Conservation (phyloP, 805 yeast genomes). For the Saturnispora serradocipensis region DNA sequence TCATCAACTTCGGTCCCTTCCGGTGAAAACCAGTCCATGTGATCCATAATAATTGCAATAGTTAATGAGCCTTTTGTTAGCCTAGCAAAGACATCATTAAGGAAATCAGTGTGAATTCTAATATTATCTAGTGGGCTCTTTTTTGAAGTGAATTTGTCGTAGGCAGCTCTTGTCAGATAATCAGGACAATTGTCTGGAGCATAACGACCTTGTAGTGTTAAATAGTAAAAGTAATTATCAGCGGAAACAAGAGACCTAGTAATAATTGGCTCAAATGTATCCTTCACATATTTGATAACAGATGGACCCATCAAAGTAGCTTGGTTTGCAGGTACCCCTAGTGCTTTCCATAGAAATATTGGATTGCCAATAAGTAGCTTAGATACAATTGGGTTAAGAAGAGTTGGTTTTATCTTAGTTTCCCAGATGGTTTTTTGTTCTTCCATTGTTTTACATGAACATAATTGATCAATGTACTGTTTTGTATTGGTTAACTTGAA, state of each 20-base stretch:
- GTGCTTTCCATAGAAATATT: slow-evolving; percentile 77
- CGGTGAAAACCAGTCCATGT: slow-evolving; percentile 86
- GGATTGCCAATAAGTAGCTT: slow-evolving; percentile 70
- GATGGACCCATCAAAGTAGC: slow-evolving; percentile 72
- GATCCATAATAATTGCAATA: slow-evolving; percentile 80
- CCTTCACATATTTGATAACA: slow-evolving; percentile 59
- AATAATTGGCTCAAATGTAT: slow-evolving; percentile 71
- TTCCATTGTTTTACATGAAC: slow-evolving; percentile 45
- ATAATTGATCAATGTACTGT: slow-evolving; percentile 43
- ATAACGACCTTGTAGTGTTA: slow-evolving; percentile 56
- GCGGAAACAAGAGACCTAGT: slow-evolving; percentile 50
- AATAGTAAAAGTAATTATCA: slow-evolving; percentile 74
- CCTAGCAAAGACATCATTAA: slow-evolving; percentile 66
- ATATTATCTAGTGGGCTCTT: slow-evolving; percentile 55
- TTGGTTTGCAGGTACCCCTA: slow-evolving; percentile 84
- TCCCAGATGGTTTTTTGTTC: slow-evolving; percentile 64
- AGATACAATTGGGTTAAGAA: slow-evolving; percentile 62
- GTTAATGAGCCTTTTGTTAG: slow-evolving; percentile 54
- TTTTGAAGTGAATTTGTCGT: slow-evolving; percentile 36
- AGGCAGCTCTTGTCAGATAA: slow-evolving; percentile 55
- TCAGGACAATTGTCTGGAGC: slow-evolving; percentile 62
- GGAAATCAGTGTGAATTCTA: slow-evolving; percentile 70
- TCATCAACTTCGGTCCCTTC: slow-evolving; percentile 50
- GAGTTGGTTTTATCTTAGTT: slow-evolving; percentile 51
- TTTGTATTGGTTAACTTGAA: slow-evolving; percentile 49